Base-by-base conservation (phyloP, 495 filamentous ascomycete species). In the Darksidea phi region DNA sequence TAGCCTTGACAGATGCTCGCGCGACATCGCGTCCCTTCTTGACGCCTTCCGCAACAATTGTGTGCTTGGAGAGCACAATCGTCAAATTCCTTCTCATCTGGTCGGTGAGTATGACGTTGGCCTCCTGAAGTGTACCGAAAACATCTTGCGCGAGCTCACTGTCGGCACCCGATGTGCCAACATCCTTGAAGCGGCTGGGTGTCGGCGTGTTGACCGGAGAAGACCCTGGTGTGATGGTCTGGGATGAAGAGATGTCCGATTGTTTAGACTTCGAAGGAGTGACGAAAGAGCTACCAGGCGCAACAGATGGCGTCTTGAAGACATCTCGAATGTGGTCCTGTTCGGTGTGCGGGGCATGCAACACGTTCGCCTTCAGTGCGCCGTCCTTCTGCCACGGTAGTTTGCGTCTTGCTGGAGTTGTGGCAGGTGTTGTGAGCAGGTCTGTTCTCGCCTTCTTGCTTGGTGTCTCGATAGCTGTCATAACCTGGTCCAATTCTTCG, bases 1-100 rank as follows among this genome's bases (percentile, higher is more conserved):
- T 85, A 23, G 76, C 78, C 68, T 82, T 84, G n/a, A 88, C 60
- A 6, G 80, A 79, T 1, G 78, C 72, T 24, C 89, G 71, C 1
- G 82, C 75, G 20, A 86, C 80, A 55, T 92, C 88, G 5, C 88
- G 71, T 0, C 61, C 56, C 48, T 57, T 51, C 7, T 26, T 53
- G 25, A 61, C 42, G 11, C 57, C 58, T 36, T 63, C 55, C 1
- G 32, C 26, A 38, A 76, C 78, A 51, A 84, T 69, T 11, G 83
- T 81, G 61, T 88, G 79, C 37, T 71, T 76, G 34, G 83, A 79
- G 17, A 90, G 73, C 2, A 82, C 88, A 6, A 7, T 20, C 15
- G 20, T 52, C n/a, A 67, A 36, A 1, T 17, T 18, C 12, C 17
- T 11, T 17, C 53, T 12, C 6, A 47, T 51, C 24, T 74, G 76